Evolutionary conservation across 2,329 filamentous ascomycete species (phyloP).

Genomic region (Hirsutella minnesotensis): DNA sequence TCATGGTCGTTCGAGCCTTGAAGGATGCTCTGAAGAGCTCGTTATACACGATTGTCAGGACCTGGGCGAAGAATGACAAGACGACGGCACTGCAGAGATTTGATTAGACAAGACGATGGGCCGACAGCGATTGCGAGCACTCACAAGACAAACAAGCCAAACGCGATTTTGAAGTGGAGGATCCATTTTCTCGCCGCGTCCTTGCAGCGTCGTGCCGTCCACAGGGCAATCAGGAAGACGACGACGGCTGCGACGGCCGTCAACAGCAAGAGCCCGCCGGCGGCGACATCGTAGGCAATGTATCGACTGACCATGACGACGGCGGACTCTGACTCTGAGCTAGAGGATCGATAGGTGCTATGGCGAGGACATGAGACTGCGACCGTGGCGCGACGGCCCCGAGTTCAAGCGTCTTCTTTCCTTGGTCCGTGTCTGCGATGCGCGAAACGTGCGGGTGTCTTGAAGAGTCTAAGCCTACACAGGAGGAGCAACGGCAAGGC

Average conservation of each 20-base stretch:
- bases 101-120: not conserved
- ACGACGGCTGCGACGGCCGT: conserved; percentile 8
- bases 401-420: too few species aligned
- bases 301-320: not conserved
- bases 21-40: not conserved
- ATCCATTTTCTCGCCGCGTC: conserved; percentile 14
- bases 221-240: conserved; percentile 12
- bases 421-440: too few species aligned
- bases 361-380: too few species aligned
- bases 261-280: conserved; percentile 4
- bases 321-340: not conserved
- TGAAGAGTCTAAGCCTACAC: too few species aligned
- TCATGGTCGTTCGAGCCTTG: not conserved
- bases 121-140: conserved; percentile 1
- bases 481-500: too few species aligned
- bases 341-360: too few species aligned
- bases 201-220: conserved; percentile 8
- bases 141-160: conserved; percentile 14
- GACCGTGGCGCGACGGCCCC: too few species aligned
- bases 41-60: conserved; percentile 1
- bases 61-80: conserved; percentile 1
- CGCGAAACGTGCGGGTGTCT: too few species aligned
- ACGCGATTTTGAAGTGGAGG: conserved; percentile 11
- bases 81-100: not conserved
- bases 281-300: not conserved